Conservation (phyloP, 441 rosid species). For the Dalechampia spathulata region DNA sequence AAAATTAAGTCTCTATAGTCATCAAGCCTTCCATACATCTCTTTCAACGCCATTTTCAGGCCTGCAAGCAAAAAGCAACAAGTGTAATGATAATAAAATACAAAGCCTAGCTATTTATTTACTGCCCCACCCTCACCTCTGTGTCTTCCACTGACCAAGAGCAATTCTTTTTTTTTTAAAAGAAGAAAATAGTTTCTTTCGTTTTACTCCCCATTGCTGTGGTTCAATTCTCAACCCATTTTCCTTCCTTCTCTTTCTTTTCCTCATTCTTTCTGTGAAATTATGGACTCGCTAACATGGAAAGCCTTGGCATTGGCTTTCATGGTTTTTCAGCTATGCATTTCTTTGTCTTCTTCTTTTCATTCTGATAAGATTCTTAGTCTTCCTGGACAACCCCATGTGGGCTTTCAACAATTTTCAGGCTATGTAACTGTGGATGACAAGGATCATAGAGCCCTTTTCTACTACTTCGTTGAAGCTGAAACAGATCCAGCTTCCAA, state of each 20-base stretch:
- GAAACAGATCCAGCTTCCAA: slow-evolving; percentile 62
- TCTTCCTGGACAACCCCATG: slow-evolving; percentile 88
- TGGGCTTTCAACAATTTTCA: slow-evolving; percentile 70
- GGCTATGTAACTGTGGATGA: slow-evolving; percentile 81
- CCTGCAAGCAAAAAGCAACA: slow-evolving; percentile 21
- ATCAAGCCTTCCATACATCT: slow-evolving; percentile 14
- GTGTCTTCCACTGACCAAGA: slow-evolving; percentile 19
- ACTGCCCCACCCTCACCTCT: slow-evolving; percentile 12
- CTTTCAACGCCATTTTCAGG: slow-evolving; percentile 29
- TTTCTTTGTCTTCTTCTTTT: slow-evolving; percentile 18
- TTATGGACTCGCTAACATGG: slow-evolving; percentile 34
- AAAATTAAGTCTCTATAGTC: slow-evolving; percentile 4
- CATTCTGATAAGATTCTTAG: slow-evolving; percentile 39
- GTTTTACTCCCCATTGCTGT: too few relatives aligned
- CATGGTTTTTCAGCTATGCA: slow-evolving; percentile 25
- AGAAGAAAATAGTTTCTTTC: too few relatives aligned
- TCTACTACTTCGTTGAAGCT: slow-evolving; percentile 94
- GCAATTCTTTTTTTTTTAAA: not conserved
- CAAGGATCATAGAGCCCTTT: slow-evolving; percentile 63
- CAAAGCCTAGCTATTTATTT: slow-evolving; percentile 13
- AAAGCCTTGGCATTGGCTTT: slow-evolving; percentile 40
- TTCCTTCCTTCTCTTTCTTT: slow-evolving; percentile 1
- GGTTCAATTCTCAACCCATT: not conserved
- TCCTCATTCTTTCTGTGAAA: slow-evolving; percentile 12
- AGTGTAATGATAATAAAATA: slow-evolving; percentile 19